phyloP scores from a whole-genome alignment of 192 early-diverging fungal genomes.

The Coemansia furcata region DNA sequence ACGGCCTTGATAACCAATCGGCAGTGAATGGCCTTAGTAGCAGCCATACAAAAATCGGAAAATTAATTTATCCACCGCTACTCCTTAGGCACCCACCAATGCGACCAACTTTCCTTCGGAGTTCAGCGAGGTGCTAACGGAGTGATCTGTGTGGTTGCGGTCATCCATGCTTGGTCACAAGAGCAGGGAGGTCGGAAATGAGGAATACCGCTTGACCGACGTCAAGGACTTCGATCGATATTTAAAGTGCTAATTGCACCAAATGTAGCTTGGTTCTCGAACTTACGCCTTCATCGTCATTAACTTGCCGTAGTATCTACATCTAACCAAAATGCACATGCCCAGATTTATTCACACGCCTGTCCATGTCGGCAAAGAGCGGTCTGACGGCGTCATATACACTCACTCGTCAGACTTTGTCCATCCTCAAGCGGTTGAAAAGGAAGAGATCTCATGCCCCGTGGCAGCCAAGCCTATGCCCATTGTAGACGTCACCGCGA shows the following conservation, averaged over 20 bases:
- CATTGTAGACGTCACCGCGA: constrained; percentile 38
- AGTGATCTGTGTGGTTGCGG: neutral
- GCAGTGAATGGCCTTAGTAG: no score
- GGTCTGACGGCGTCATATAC: constrained; percentile 22
- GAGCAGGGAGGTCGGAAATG: neutral
- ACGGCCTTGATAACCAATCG: no score
- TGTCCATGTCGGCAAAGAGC: constrained; percentile 3
- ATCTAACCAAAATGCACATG: neutral
- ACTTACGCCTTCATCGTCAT: neutral
- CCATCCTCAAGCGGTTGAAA: constrained; percentile 20
- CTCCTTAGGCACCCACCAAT: neutral
- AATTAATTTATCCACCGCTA: neutral
- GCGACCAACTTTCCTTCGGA: neutral
- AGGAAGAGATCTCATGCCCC: constrained; percentile 30
- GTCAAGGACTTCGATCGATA: neutral
- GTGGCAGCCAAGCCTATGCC: constrained; percentile 31
- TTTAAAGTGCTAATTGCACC: neutral
- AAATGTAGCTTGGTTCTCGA: neutral
- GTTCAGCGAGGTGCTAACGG: neutral
- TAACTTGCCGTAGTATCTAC: neutral
- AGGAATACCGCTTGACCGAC: neutral
- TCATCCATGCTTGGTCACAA: neutral
- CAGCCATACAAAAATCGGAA: neutral
- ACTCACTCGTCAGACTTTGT: constrained; percentile 44
- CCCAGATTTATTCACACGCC: neutral